Percentiles rank a stretch among this genome's conserved stretches.
These are phyloP conservation scores for Craspedostauros australis DNA, from an alignment of 108 stramenopile species.

Conservation along the genomic window DNA sequence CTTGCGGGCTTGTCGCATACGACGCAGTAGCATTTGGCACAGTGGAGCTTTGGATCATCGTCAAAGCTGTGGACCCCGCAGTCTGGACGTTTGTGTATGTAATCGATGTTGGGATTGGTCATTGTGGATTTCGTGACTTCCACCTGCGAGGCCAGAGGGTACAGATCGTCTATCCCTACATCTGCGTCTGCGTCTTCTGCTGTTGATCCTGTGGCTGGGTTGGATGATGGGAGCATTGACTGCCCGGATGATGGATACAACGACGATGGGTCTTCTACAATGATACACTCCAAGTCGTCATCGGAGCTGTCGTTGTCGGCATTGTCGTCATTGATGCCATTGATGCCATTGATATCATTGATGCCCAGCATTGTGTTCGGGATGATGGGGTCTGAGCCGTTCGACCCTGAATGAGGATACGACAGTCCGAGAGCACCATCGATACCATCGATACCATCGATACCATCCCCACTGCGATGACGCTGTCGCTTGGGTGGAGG, in stretches of 20 bases:
- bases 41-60: constrained; percentile 18
- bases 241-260: not conserved
- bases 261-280: not conserved
- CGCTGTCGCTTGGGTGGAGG: too few species aligned
- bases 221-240: not conserved
- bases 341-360: not conserved
- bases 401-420: too few species aligned
- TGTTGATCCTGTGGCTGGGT: not conserved
- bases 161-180: not conserved
- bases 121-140: constrained; percentile 27
- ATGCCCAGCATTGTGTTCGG: too few species aligned
- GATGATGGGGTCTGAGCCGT: too few species aligned
- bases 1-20: constrained; percentile 45
- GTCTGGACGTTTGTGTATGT: constrained; percentile 38
- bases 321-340: not conserved
- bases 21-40: constrained; percentile 65
- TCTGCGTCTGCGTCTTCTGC: not conserved
- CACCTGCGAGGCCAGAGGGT: not conserved
- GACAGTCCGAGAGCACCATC: too few species aligned
- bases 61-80: constrained; percentile 42
- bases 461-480: too few species aligned
- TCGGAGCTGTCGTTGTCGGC: not conserved
- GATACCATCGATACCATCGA: too few species aligned
- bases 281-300: not conserved
- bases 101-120: constrained; percentile 54